Evolutionary conservation across 1,139 yeast species (phyloP).

Genomic region (Cylindricascospora bacillispora): DNA sequence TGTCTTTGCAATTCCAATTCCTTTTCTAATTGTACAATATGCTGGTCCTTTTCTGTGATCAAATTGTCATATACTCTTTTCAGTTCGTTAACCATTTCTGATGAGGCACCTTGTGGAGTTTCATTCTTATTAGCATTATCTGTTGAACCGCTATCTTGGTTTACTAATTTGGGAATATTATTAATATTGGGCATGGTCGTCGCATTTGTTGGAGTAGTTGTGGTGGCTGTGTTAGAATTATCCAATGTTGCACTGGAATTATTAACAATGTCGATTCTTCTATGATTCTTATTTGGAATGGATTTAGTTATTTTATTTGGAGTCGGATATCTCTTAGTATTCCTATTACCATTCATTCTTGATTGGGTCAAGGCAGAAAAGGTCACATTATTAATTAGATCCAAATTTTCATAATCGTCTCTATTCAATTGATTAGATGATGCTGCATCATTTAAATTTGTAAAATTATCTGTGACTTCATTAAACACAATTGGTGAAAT

Average conservation of each 20-base stretch:
- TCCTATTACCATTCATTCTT: neutral
- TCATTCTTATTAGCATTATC: constrained; percentile 5
- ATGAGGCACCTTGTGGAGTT: too few relatives aligned
- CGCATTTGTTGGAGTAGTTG: too few relatives aligned
- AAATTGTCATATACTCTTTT: constrained; percentile 17
- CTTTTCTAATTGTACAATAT: constrained; percentile 19
- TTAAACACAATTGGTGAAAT: neutral
- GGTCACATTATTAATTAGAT: neutral
- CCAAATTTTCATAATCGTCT: neutral
- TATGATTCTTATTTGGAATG: neutral
- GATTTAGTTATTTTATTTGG: neutral
- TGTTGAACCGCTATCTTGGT: too few relatives aligned
- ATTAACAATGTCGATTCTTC: neutral
- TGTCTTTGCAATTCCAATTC: constrained; percentile 23
- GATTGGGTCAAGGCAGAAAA: neutral
- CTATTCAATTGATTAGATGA: neutral
- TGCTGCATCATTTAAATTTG: neutral
- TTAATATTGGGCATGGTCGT: too few relatives aligned
- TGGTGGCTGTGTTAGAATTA: neutral
- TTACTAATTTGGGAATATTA: too few relatives aligned
- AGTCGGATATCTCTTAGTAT: too few relatives aligned
- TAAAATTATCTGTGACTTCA: neutral
- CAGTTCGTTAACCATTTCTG: constrained; percentile 10
- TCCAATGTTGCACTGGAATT: neutral
- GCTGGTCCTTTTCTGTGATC: constrained; percentile 20